Base-by-base conservation (phyloP, 495 filamentous ascomycete species). In the Pyrenula massariospora region DNA sequence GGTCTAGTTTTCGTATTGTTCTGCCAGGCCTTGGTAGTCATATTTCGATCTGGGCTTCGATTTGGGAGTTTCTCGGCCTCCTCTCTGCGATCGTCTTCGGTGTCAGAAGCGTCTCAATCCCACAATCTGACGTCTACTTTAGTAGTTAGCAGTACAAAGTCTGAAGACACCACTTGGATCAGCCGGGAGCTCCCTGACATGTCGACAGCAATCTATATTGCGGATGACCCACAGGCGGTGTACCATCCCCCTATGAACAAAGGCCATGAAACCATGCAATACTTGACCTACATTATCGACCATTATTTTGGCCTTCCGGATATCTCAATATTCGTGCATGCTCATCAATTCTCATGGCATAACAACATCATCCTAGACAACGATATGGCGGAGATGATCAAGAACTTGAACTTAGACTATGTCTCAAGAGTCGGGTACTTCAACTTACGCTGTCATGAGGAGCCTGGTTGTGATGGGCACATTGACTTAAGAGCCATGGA, bases 361-460 rank as follows among this genome's bases (percentile, higher is more conserved):
- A 79, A 80, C 59, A 73, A 77, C 56, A 42, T 42, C 15, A 72
- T 75, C 42, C 74, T 71, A 12, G 75, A 74, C 60, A 74, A 75
- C 59, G 74, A 77, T 55, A 71, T 73, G 0, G 69, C 75, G 20
- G 71, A 72, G 0, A 73, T 77, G 60, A 70, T 86, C 8, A 69
- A 65, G 25, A 73, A 75, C 50, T 75, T 85, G 58, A 78, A 80
- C 54, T 57, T 80, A 1, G 66, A 75, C 0, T 79, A 85, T 60
- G 68, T 85, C 31, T 71, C 72, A 53, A 61, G 73, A 57, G 65
- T 72, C 53, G 82, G 84, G 51, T 86, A 85, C 60, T 79, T 79
- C 50, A 86, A 84, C 58, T 68, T 85, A n/a, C 82, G 83, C 55
- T 87, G 84, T 63, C 78, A 71, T 58, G 84, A 79, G 82, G 65